These are phyloP conservation scores for Neurospora tetrasperma DNA, from an alignment of 495 filamentous ascomycete species.

Conservation along the genomic window DNA sequence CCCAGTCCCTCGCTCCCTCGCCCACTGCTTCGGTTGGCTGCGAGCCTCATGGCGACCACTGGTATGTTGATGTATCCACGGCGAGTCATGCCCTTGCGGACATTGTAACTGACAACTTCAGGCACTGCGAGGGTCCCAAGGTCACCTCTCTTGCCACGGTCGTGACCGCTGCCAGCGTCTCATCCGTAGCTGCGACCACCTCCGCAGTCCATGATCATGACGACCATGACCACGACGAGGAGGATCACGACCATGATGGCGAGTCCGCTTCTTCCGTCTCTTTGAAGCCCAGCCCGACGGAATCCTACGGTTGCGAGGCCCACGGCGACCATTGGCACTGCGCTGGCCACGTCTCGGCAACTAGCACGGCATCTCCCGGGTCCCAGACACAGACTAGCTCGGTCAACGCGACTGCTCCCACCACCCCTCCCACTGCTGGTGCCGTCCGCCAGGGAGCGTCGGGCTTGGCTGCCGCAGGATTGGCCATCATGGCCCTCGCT, in stretches of 20 bases:
- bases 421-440: background rate
- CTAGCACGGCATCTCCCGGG: background rate
- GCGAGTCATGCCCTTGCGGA: background rate
- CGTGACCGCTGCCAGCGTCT: background rate
- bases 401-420: background rate
- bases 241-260: constrained; percentile 9
- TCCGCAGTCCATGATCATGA: constrained; percentile 7
- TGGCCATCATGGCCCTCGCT: background rate
- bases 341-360: constrained; percentile 18
- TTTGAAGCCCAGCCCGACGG: constrained; percentile 25
- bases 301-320: constrained; percentile 25
- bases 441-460: background rate
- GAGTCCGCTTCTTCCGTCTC: constrained; percentile 7
- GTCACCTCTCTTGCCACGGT: constrained; percentile 6
- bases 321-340: constrained; percentile 35
- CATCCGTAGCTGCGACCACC: constrained; percentile 3
- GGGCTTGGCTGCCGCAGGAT: background rate
- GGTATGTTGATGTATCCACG: constrained; percentile 11
- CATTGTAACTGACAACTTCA: background rate
- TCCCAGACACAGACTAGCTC: background rate
- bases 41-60: constrained; percentile 28
- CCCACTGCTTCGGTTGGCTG: constrained; percentile 30
- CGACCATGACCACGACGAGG: constrained; percentile 8
- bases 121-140: constrained; percentile 26
- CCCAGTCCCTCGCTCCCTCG: constrained; percentile 19